phyloP scores from a whole-genome alignment of 2,329 filamentous ascomycete genomes.

The Colletotrichum eleusines region DNA sequence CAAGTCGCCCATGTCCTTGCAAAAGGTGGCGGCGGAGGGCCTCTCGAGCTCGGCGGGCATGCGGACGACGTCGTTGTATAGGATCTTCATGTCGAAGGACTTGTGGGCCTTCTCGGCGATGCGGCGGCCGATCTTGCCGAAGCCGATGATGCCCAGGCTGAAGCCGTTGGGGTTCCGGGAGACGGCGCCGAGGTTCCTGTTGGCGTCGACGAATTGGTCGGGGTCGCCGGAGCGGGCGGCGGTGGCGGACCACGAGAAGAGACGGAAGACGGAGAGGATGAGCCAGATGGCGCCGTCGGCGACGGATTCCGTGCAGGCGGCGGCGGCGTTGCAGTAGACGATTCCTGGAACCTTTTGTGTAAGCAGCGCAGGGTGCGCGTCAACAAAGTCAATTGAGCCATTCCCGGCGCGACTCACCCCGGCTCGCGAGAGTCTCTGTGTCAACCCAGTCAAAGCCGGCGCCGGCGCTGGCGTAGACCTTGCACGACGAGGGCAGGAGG shows the following conservation, averaged over 20 bases:
- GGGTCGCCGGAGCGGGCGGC: conserved; percentile 38
- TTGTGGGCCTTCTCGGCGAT: conserved; percentile 59
- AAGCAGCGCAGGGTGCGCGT: not conserved
- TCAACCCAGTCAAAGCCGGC: conserved; percentile 39
- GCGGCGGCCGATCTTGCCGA: conserved; percentile 69
- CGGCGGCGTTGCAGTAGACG: conserved; percentile 37
- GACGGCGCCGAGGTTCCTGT: conserved; percentile 36
- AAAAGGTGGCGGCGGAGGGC: conserved; percentile 54
- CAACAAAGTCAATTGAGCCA: not conserved
- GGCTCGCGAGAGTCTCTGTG: conserved; percentile 33
- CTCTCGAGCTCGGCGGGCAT: conserved; percentile 55
- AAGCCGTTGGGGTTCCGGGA: conserved; percentile 39
- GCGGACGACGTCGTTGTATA: conserved; percentile 66
- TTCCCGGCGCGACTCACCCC: conserved; percentile 18
- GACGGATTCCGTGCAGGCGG: conserved; percentile 38
- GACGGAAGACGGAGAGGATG: conserved; percentile 37
- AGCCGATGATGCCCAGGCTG: conserved; percentile 66
- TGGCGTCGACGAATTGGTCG: conserved; percentile 39
- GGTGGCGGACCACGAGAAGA: conserved; percentile 37
- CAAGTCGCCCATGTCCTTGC: conserved; percentile 33
- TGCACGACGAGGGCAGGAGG: conserved; percentile 36
- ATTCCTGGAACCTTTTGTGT: not conserved
- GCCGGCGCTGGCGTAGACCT: conserved; percentile 35
- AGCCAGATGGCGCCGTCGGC: conserved; percentile 41
- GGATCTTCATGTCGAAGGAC: conserved; percentile 68